A percentile compares a stretch with the other conserved stretches of the same genome.
Conservation (phyloP, 2,329 filamentous ascomycete species). For the Fusarium keratoplasticum region DNA sequence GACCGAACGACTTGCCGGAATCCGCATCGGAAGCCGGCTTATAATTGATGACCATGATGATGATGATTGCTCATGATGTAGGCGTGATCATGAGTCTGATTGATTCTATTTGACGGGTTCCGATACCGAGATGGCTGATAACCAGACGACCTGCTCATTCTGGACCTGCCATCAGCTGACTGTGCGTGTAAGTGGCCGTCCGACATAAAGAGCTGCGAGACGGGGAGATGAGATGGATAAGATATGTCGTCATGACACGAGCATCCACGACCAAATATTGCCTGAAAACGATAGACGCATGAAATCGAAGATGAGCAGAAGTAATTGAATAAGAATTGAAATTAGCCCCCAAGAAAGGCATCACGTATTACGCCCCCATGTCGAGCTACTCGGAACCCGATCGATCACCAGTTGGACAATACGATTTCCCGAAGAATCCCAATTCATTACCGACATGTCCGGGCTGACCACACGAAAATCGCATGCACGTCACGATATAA, state of each 20-base stretch:
- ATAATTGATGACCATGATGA: not conserved
- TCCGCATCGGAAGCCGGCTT: constrained; percentile 35
- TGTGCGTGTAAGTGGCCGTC: constrained; percentile 1
- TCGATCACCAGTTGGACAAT: constrained; percentile 11
- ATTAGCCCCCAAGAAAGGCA: not conserved
- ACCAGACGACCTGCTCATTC: not conserved
- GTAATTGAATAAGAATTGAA: not conserved
- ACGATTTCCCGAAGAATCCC: not conserved
- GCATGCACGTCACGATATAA: not conserved
- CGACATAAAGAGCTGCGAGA: not conserved
- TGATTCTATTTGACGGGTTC: not conserved
- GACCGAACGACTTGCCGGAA: constrained; percentile 31
- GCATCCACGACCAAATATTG: not conserved
- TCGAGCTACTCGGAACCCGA: constrained; percentile 29
- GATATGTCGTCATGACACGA: not conserved
- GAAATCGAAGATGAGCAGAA: not conserved
- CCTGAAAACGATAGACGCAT: not conserved
- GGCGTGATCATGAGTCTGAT: not conserved
- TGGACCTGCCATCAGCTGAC: not conserved
- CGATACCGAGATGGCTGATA: not conserved
- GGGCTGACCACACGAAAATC: not conserved
- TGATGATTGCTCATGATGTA: not conserved
- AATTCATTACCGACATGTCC: not conserved
- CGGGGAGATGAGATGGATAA: not conserved
- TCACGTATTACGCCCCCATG: constrained; percentile 4